Evolutionary conservation across 208 protist species (phyloP), one percentile per base, ranked within the genome.

Genomic region (Trypanosoma boissoni): DNA sequence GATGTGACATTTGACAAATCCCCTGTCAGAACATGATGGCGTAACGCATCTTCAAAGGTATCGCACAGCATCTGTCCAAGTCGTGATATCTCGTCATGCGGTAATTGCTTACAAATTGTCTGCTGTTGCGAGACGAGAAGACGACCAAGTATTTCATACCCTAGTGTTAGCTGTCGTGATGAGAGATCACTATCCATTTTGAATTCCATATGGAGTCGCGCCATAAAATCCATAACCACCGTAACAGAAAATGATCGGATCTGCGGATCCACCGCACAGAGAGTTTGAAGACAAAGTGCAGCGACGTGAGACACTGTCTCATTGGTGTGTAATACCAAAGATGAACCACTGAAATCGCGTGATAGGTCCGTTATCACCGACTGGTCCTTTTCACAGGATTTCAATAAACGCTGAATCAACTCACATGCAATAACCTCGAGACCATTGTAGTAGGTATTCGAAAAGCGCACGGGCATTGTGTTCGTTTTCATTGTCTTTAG

Each of bases 21-120:
- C 29, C 36, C 44, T 27, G 43, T 41, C 34, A 2, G 10, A 16
- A 71, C 37, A 32, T 71, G 60, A 10, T 18, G 5, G 6, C 75
- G 76, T 29, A 92, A 68, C 0, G 78, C 71, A 56, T 92, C 80
- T 55, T 86, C 76, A 72, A 89, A 88, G 2, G 72, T 87, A 67
- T 89, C 86, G 55, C 70, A 84, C 29, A 92, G 74, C 14, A 89
- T 63, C 59, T 89, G 76, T 0, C 66, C 74, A 69, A 83, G 82
- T 29, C 79, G 79, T 36, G 68, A 36, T 7, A 92, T 37, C 29
- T 78, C 74, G 12, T 75, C 75, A 36, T 58, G 62, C 9, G 68
- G 46, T 7, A 68, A 34, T 16, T 55, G 54, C 20, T 62, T 66
- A 1, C 57, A 50, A 41, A 63, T 42, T 34, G 51, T 55, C 36